A percentile compares a stretch with the other conserved stretches of the same genome.
Evolutionary conservation across 2,329 filamentous ascomycete genomes (phyloP).

Genomic region (Phyllosticta ampelicida): DNA sequence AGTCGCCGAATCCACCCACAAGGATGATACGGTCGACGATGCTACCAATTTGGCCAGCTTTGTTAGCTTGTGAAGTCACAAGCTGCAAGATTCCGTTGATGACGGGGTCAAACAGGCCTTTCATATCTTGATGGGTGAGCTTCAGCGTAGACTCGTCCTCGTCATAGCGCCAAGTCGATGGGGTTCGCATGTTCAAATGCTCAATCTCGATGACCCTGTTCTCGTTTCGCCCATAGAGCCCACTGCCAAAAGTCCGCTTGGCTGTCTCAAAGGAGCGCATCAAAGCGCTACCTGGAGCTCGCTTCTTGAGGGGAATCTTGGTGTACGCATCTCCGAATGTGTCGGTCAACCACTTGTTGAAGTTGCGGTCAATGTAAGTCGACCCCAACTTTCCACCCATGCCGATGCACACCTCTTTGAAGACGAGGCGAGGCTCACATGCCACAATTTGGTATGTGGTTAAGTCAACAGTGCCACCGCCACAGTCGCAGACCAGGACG

Average conservation of each 20-base stretch:
- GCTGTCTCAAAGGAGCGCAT: slow-evolving; percentile 25
- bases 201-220: slow-evolving; percentile 5
- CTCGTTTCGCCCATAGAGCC: not conserved
- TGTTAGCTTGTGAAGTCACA: not conserved
- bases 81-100: slow-evolving; percentile 6
- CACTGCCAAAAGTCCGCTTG: slow-evolving; percentile 21
- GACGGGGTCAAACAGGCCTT: slow-evolving; percentile 3
- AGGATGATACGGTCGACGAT: slow-evolving; percentile 7
- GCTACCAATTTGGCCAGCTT: not conserved
- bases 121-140: slow-evolving; percentile 3
- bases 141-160: slow-evolving; percentile 1
- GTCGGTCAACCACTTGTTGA: slow-evolving; percentile 20
- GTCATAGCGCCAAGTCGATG: slow-evolving; percentile 1
- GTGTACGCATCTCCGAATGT: slow-evolving; percentile 22
- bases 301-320: slow-evolving; percentile 15
- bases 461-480: slow-evolving; percentile 21
- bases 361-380: slow-evolving; percentile 24
- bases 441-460: slow-evolving; percentile 9
- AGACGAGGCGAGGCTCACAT: not conserved
- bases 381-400: slow-evolving; percentile 11
- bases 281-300: slow-evolving; percentile 21
- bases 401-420: not conserved
- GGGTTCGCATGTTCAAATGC: not conserved
- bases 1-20: slow-evolving; percentile 12
- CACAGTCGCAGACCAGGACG: slow-evolving; percentile 20